Evolutionary conservation across 352 stramenopile genomes (phyloP).

Genomic region (Globisporangium orthogonon): DNA sequence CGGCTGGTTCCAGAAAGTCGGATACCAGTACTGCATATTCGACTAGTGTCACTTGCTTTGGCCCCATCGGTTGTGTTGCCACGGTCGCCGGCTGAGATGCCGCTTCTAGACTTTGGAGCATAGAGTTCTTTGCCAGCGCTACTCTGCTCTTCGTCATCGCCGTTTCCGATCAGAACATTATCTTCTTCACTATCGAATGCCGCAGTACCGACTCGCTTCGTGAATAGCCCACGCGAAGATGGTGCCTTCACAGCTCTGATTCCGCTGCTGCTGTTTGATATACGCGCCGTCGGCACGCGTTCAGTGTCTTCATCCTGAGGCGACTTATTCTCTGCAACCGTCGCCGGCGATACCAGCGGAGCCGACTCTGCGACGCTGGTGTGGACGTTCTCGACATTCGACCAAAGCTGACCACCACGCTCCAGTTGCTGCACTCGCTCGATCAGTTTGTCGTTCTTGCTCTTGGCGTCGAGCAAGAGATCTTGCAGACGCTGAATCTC

Average conservation of each 20-base stretch:
- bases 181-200: constrained; percentile 47
- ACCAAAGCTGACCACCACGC: constrained; percentile 58
- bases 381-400: constrained; percentile 22
- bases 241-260: constrained; percentile 20
- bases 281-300: background rate
- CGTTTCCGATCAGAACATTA: constrained; percentile 49
- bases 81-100: background rate
- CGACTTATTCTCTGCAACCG: constrained; percentile 6
- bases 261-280: background rate
- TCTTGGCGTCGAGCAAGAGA: constrained; percentile 51
- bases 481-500: constrained; percentile 64
- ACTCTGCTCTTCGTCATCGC: constrained; percentile 28
- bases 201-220: constrained; percentile 28
- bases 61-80: background rate
- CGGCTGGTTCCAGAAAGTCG: background rate
- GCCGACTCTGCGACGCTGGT: background rate
- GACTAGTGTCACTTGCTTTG: background rate
- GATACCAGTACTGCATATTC: background rate
- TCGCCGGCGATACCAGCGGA: constrained; percentile 1
- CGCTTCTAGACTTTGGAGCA: constrained; percentile 13
- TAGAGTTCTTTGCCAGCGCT: background rate
- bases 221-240: constrained; percentile 56
- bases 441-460: constrained; percentile 70
- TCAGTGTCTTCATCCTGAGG: constrained; percentile 13
- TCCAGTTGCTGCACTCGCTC: constrained; percentile 65